Conservation (phyloP, 306 rosid species). For the Alnus glutinosa region DNA sequence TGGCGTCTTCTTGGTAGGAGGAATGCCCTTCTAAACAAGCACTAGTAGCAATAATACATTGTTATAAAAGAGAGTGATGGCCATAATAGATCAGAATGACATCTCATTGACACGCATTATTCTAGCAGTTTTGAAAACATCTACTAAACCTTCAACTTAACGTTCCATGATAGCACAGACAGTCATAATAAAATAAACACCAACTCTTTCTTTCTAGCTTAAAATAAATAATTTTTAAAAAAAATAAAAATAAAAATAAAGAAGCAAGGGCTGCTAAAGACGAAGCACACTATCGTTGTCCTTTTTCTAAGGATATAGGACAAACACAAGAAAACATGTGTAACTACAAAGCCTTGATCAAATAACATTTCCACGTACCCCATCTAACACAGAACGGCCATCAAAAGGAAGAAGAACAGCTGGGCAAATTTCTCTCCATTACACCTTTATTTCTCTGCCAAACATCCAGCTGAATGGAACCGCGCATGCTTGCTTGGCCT, state of each 20-base stretch:
- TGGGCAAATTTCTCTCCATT: neutral
- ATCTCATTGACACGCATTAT: too few relatives aligned
- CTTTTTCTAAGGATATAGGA: neutral
- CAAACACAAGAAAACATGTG: constrained; percentile 10
- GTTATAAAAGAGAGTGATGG: too few relatives aligned
- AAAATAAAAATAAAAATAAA: neutral
- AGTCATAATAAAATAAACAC: neutral
- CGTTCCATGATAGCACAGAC: neutral
- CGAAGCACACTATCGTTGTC: neutral
- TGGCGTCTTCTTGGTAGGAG: too few relatives aligned
- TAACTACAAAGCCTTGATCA: constrained; percentile 17
- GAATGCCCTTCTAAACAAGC: too few relatives aligned
- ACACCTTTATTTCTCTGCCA: constrained; percentile 34
- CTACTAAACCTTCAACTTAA: neutral
- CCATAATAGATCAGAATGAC: too few relatives aligned
- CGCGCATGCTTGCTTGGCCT: constrained; percentile 40
- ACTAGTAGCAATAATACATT: too few relatives aligned
- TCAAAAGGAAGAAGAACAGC: neutral
- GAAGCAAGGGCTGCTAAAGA: neutral
- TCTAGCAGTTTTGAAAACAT: neutral
- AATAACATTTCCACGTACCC: neutral
- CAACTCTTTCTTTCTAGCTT: neutral
- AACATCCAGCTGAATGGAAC: constrained; percentile 59
- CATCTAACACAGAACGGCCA: neutral
- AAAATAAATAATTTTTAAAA: neutral